Evolutionary conservation across 2,329 filamentous ascomycete species (phyloP), one percentile per base, ranked within the genome.

Genomic region (Coniella vitis): DNA sequence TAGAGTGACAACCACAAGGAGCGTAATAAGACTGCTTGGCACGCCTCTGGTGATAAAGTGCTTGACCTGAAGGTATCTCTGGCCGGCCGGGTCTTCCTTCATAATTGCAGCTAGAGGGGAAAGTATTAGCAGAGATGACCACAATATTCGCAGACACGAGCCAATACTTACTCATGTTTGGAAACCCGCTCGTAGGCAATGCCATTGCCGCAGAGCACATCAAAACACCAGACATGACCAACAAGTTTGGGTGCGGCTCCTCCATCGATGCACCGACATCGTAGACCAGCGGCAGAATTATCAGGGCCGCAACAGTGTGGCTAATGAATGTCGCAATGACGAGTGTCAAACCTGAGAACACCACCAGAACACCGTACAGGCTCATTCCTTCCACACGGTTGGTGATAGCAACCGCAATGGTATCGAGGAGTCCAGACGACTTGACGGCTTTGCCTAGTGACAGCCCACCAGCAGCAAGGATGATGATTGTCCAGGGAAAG

Each of bases 191-290:
- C 0, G 93, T 98, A 3, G 93, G 93, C 67, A 98, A 68, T 12
- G 84, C 93, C 93, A 98, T 98, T 2, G 89, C 93, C n/a, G 90
- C 90, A 56, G 86, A 91, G 63, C 93, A 96, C 90, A 98, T 98
- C 55, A 98, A 70, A 10, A 95, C 91, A 47, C 87, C 84, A 0
- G 84, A 87, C 91, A 98, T 97, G 54, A 98, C 93, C 51, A 98
- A 71, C 52, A 98, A 69, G 66, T 97, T 97, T 8, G 93, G 91
- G 63, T 95, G 90, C 22, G 91, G 90, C 63, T 95, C 77, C 3
- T 84, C 79, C 90, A 98, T 95, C 43, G 74, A 76, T 52, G 80
- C 75, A 16, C 93, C 94, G 8, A 98, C 89, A 57, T 93, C 81
- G 59, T 83, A 81, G 1, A 98, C 90, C 2, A 98, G 78, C 1